Conservation (phyloP, 257 asterid genomes). For the Nicotiana sylvestris region DNA sequence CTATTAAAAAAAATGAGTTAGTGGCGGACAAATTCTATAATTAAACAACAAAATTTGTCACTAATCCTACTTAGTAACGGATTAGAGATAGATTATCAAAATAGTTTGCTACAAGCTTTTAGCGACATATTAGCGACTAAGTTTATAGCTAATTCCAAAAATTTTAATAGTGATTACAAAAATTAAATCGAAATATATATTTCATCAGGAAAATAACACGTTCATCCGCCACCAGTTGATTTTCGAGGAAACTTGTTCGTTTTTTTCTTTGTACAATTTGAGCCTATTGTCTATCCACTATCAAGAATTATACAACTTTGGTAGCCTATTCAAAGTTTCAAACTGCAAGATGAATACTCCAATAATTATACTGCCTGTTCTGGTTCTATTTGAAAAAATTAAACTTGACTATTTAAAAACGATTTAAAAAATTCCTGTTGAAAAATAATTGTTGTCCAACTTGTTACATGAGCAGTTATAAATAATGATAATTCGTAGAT, state of each 20-base stretch:
- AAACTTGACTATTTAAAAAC: neutral
- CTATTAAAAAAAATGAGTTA: too few relatives aligned
- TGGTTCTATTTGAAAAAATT: neutral
- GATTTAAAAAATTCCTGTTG: too few relatives aligned
- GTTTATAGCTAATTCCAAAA: too few relatives aligned
- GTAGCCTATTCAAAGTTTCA: constrained; percentile 34
- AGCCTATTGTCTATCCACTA: neutral
- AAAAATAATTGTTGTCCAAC: neutral
- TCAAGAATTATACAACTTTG: neutral
- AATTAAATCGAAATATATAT: too few relatives aligned
- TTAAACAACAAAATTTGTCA: too few relatives aligned
- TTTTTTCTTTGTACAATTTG: neutral
- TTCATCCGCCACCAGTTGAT: too few relatives aligned
- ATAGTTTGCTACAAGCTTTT: too few relatives aligned
- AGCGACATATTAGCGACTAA: too few relatives aligned
- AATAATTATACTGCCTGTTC: neutral
- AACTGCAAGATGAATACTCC: neutral
- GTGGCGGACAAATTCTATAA: accelerated
- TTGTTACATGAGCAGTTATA: neutral
- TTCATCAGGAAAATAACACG: neutral
- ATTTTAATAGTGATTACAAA: too few relatives aligned
- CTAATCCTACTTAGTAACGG: too few relatives aligned
- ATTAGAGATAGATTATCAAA: too few relatives aligned
- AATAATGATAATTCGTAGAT: too few relatives aligned
- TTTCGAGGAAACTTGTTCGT: neutral